Percentiles rank a stretch among this genome's conserved stretches.
Evolutionary conservation across 495 filamentous ascomycete genomes (phyloP).

Genomic region (Tuber calosporum): DNA sequence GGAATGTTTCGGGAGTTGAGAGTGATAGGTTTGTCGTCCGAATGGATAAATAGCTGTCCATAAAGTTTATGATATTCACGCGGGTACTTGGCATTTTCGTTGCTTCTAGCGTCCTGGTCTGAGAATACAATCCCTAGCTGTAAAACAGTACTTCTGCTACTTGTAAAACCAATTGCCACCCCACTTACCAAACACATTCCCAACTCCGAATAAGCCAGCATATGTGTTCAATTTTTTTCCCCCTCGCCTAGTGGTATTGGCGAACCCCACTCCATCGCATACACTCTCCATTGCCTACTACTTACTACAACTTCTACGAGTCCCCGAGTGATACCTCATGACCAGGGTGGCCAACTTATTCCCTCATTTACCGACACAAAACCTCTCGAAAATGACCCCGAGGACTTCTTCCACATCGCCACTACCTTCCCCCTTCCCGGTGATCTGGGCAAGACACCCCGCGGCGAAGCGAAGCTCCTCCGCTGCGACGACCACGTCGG

Average conservation of each 20-base stretch:
- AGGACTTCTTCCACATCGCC: conserved; percentile 96
- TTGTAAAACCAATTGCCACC: no score
- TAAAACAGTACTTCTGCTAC: no score
- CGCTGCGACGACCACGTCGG: conserved; percentile 88
- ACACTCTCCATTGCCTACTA: not conserved
- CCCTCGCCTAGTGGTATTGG: not conserved
- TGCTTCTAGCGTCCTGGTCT: no score
- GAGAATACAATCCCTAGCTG: not conserved
- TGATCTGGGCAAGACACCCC: conserved; percentile 72
- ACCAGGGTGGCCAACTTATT: not conserved
- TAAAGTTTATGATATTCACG: no score
- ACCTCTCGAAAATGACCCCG: conserved; percentile 98
- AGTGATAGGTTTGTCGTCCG: not conserved
- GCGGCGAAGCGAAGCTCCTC: conserved; percentile 81
- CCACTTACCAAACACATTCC: not conserved
- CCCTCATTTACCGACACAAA: conserved; percentile 35
- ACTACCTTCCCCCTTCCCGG: conserved; percentile 67
- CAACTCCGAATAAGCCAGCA: not conserved
- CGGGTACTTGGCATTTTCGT: no score
- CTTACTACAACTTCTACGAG: not conserved
- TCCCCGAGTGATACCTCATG: not conserved
- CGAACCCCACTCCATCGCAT: not conserved
- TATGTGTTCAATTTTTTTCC: not conserved
- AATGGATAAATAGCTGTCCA: not conserved
- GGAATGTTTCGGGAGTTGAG: not conserved